Evolutionary conservation across 495 filamentous ascomycete genomes (phyloP).

Genomic region (Aspergillus taichungensis): DNA sequence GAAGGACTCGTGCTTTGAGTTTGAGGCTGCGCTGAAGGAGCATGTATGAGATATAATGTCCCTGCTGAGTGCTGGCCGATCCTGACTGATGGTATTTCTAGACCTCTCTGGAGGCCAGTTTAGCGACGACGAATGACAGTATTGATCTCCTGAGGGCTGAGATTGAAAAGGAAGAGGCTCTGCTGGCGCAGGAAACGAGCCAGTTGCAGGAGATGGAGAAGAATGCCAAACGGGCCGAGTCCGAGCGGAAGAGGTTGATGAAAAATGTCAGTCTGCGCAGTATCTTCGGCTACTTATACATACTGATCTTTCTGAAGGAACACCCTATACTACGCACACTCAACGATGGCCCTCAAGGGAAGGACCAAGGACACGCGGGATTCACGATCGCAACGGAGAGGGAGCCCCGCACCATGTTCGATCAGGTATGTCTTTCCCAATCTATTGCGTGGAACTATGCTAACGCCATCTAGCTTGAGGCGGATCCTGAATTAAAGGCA

Average conservation of each 20-base stretch:
- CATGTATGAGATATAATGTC: slow-evolving; percentile 29
- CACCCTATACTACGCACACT: slow-evolving; percentile 34
- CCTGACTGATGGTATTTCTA: slow-evolving; percentile 15
- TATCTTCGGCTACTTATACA: neutral
- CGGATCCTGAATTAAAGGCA: slow-evolving; percentile 25
- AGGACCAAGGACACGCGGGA: slow-evolving; percentile 12
- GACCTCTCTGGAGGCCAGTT: slow-evolving; percentile 40
- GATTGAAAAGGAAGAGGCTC: slow-evolving; percentile 43
- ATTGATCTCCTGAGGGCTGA: slow-evolving; percentile 46
- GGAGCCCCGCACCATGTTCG: slow-evolving; percentile 15
- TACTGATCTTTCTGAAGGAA: slow-evolving; percentile 21
- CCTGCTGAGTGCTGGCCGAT: neutral
- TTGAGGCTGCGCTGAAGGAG: slow-evolving; percentile 49
- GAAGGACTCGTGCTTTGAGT: slow-evolving; percentile 50
- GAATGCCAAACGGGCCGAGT: slow-evolving; percentile 42
- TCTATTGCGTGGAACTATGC: slow-evolving; percentile 3
- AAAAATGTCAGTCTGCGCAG: slow-evolving; percentile 30
- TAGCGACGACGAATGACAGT: slow-evolving; percentile 46
- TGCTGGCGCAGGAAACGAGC: slow-evolving; percentile 41
- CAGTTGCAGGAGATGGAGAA: slow-evolving; percentile 44
- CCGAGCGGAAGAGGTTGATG: slow-evolving; percentile 34
- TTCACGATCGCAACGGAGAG: slow-evolving; percentile 21
- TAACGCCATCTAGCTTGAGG: slow-evolving; percentile 25
- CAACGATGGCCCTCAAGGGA: slow-evolving; percentile 11
- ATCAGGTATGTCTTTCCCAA: slow-evolving; percentile 19